Evolutionary conservation across 257 asterid species (phyloP).

Genomic region (Solanum pinnatisectum): DNA sequence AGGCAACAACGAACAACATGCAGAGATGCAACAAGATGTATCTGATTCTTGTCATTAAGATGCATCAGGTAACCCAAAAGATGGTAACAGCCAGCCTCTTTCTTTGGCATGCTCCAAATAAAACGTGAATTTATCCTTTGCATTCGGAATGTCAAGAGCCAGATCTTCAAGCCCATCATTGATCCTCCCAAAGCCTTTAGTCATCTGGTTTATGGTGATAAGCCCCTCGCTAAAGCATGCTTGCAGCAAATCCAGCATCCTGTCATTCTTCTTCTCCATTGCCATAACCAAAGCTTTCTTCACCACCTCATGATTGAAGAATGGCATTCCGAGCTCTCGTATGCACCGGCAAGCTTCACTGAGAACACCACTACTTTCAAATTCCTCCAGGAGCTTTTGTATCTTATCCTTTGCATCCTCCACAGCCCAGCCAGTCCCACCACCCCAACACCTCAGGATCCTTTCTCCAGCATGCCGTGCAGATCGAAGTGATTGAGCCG

Average conservation of each 20-base stretch:
- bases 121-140: slow-evolving; percentile 59
- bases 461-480: slow-evolving; percentile 99
- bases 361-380: slow-evolving; percentile 83
- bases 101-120: slow-evolving; percentile 50
- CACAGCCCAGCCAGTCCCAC: slow-evolving; percentile 98
- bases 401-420: slow-evolving; percentile 99
- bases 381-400: slow-evolving; percentile 87
- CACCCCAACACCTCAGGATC: slow-evolving; percentile 98
- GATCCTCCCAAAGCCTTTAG: slow-evolving; percentile 78
- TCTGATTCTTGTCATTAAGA: slow-evolving; percentile 15
- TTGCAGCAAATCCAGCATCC: slow-evolving; percentile 67
- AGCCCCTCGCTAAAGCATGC: slow-evolving; percentile 79
- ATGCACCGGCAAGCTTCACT: slow-evolving; percentile 93
- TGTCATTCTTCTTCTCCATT: slow-evolving; percentile 96
- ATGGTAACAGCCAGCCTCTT: slow-evolving; percentile 54
- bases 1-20: slow-evolving; percentile 4
- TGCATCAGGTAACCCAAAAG: slow-evolving; percentile 13
- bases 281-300: slow-evolving; percentile 96
- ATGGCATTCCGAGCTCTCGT: slow-evolving; percentile 85
- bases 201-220: slow-evolving; percentile 92
- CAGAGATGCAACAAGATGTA: slow-evolving; percentile 5
- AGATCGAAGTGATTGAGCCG: slow-evolving; percentile 67
- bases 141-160: slow-evolving; percentile 93
- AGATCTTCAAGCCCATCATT: slow-evolving; percentile 86
- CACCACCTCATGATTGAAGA: slow-evolving; percentile 94